Percentiles rank a stretch among this genome's conserved stretches.
phyloP scores from a whole-genome alignment of 2,329 filamentous ascomycete species.

The Ceratocystis cacaofunesta region DNA sequence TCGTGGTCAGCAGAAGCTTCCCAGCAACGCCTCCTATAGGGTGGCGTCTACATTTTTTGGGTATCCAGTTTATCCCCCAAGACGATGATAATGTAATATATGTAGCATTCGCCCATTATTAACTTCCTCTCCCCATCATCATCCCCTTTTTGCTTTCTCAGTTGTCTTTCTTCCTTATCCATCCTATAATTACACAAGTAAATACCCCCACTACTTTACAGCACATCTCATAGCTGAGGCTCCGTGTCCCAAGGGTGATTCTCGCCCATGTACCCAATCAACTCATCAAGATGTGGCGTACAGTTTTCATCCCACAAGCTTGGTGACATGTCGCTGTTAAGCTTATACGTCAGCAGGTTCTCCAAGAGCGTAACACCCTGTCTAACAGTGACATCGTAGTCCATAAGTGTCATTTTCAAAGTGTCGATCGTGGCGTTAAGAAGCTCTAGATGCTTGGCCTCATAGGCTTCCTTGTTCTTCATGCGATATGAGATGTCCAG shows the following conservation, averaged over 20 bases:
- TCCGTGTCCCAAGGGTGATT: background rate
- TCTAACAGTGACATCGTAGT: constrained; percentile 3
- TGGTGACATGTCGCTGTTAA: background rate
- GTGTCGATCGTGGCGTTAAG: constrained; percentile 5
- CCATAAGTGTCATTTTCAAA: constrained; percentile 1
- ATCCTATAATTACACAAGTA: background rate
- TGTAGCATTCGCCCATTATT: background rate
- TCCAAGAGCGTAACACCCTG: constrained; percentile 7
- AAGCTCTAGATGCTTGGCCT: constrained; percentile 8
- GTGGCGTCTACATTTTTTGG: no score
- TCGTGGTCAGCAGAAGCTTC: background rate
- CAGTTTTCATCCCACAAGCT: background rate
- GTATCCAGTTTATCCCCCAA: no score
- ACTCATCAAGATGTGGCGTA: background rate
- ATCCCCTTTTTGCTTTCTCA: background rate
- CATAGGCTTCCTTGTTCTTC: constrained; percentile 10
- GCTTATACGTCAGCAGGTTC: background rate
- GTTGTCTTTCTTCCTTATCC: background rate
- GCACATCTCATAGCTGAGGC: background rate
- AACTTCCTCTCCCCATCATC: background rate
- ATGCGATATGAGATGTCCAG: constrained; percentile 14
- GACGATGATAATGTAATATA: background rate
- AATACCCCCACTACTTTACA: background rate
- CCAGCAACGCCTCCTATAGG: rapidly evolving
- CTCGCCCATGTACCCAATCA: background rate